These are phyloP conservation scores for Amaranthus hypochondriacus DNA, from an alignment of 148 eudicot genomes.

Conservation along the genomic window DNA sequence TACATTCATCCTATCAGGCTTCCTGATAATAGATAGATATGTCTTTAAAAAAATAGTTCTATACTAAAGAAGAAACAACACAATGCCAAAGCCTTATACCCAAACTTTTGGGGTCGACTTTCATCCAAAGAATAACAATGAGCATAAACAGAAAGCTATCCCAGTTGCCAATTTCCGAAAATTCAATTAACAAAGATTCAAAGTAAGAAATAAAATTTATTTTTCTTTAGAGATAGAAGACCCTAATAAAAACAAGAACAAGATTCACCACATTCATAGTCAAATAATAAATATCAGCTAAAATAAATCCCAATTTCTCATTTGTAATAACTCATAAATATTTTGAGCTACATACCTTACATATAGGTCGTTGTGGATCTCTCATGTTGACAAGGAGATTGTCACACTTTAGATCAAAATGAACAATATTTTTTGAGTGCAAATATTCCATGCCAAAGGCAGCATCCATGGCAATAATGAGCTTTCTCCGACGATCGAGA, in stretches of 20 bases:
- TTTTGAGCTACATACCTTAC: slow-evolving; percentile 55
- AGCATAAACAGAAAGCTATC: neutral
- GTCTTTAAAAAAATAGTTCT: no score
- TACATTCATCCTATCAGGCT: no score
- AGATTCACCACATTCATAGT: neutral
- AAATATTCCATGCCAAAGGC: slow-evolving; percentile 99
- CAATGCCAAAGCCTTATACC: no score
- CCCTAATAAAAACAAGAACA: neutral
- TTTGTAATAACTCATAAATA: neutral
- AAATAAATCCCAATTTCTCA: neutral
- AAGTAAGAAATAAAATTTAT: neutral
- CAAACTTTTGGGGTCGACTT: no score
- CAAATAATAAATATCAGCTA: slow-evolving; percentile 5
- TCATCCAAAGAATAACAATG: no score
- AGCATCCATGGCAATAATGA: slow-evolving; percentile 95
- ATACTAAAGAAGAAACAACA: no score
- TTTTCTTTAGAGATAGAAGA: neutral
- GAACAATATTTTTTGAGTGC: slow-evolving; percentile 89
- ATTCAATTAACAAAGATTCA: no score
- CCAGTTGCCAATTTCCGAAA: neutral
- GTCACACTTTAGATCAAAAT: slow-evolving; percentile 98
- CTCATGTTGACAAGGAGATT: slow-evolving; percentile 85
- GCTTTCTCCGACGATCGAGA: slow-evolving; percentile 75
- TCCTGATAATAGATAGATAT: no score
- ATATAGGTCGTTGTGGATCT: slow-evolving; percentile 87